Evolutionary conservation across 768 basidiomycete genomes (phyloP), one percentile per base, ranked within the genome.

Genomic region (Suillus luteus): DNA sequence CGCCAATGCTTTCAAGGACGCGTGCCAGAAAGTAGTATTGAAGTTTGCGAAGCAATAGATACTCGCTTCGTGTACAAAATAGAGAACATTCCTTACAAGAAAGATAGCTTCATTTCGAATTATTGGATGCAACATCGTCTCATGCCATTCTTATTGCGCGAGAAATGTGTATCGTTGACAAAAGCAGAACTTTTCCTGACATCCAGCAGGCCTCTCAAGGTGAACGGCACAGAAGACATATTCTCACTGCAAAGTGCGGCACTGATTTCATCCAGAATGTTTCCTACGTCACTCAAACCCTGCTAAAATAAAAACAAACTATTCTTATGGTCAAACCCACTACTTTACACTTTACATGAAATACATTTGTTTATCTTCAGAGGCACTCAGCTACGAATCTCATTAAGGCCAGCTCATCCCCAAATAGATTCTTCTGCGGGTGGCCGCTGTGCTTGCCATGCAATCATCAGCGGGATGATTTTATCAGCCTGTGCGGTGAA

Each of bases 1-100:
- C 2, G 74, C 75, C 5, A 60, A 68, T 14, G 75, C 73, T 40
- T 52, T 76, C 19, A 63, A 69, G 60, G 75, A 76, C 1, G 68
- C 62, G 41, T 71, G 64, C 33, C 46, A 27, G 6, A 71, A 67
- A 58, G 67, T 70, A 19, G 64, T 62, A n/a, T n/a, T n/a, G 59
- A 63, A 68, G 15, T 59, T 46, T 14, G 19, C 22, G 5, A 51
- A 33, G 6, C 46, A 66, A 60, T 60, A 58, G 43, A 54, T 54
- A 54, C 51, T 54, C 5, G 8, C 2, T 33, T 19, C 5, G 10
- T 51, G 49, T 54, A 33, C 19, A 52, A 52, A 3, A 22, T 31
- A 15, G 17, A 52, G 31, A 3, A 22, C 27, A 15, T 51, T 31
- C 7, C 10, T 31, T 52, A 31, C 27, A 27, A 51, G 24, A 27